Percentiles rank a stretch among this genome's conserved stretches.
These are phyloP conservation scores for Nepenthes alata DNA, from an alignment of 179 eudicot species.

Conservation along the genomic window DNA sequence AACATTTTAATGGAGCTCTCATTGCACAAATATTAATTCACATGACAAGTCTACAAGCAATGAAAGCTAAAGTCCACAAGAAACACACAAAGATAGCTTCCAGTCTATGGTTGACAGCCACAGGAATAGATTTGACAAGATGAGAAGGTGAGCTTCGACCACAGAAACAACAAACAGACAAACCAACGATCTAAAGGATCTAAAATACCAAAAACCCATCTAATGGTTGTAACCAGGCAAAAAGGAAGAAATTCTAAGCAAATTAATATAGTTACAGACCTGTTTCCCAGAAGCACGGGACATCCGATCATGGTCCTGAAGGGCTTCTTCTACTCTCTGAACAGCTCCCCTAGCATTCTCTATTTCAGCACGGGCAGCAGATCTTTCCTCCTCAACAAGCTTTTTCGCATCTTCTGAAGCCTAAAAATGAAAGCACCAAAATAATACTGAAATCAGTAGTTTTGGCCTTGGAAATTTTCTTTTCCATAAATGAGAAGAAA, in stretches of 20 bases:
- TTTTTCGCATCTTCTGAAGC: slow-evolving; percentile 99
- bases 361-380: slow-evolving; percentile 86
- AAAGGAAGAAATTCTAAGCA: slow-evolving; percentile 1
- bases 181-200: too few relatives aligned
- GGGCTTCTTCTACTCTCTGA: slow-evolving; percentile 89
- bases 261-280: slow-evolving; percentile 18
- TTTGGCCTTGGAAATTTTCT: too few relatives aligned
- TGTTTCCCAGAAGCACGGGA: slow-evolving; percentile 73
- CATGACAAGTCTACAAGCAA: too few relatives aligned
- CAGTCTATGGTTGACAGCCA: too few relatives aligned
- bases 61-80: too few relatives aligned
- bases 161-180: too few relatives aligned
- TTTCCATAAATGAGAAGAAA: too few relatives aligned
- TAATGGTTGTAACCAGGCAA: background rate
- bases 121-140: too few relatives aligned
- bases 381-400: slow-evolving; percentile 92
- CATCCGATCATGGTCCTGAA: slow-evolving; percentile 78
- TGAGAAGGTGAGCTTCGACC: too few relatives aligned
- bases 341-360: slow-evolving; percentile 93
- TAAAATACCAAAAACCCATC: background rate
- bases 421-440: slow-evolving; percentile 23
- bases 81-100: too few relatives aligned
- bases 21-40: too few relatives aligned
- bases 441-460: background rate
- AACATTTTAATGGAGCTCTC: too few relatives aligned